These are phyloP conservation scores for Graphilbum ipis-grandicollis DNA, from an alignment of 2,329 filamentous ascomycete genomes.

Conservation along the genomic window DNA sequence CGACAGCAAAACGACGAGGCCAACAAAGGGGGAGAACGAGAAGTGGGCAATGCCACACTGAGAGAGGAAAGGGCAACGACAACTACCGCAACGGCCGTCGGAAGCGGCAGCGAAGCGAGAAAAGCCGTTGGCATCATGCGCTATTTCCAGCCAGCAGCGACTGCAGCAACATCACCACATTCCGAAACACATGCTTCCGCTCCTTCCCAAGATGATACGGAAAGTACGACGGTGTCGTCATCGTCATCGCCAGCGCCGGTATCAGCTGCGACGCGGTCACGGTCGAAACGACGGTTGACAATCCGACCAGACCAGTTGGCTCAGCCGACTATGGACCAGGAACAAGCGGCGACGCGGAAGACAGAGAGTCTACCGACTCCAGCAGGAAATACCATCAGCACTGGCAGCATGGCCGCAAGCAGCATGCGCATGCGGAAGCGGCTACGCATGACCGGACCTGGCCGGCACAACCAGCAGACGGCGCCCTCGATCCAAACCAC, in stretches of 20 bases:
- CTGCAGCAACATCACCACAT: neutral
- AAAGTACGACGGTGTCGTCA: neutral
- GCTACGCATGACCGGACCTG: neutral
- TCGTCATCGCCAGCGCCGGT: slow-evolving; percentile 3
- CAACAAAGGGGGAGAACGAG: neutral
- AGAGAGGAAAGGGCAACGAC: too few relatives aligned
- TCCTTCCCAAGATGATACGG: too few relatives aligned
- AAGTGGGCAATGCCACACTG: neutral
- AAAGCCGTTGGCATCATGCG: slow-evolving; percentile 6
- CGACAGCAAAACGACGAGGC: neutral
- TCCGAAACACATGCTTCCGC: neutral
- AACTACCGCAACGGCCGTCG: neutral
- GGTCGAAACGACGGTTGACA: slow-evolving; percentile 8
- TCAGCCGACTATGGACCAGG: neutral
- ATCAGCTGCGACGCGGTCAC: neutral
- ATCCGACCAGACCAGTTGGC: slow-evolving; percentile 5
- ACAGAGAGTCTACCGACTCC: too few relatives aligned
- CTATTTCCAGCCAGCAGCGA: slow-evolving; percentile 8
- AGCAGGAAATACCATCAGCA: neutral
- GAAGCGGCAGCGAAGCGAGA: neutral
- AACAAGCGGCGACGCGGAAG: neutral
- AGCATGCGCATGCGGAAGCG: slow-evolving; percentile 4
- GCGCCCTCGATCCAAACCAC: slow-evolving; percentile 19
- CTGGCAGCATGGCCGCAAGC: slow-evolving; percentile 1
- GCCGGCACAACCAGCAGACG: neutral